Evolutionary conservation across 2,329 filamentous ascomycete genomes (phyloP), one percentile per base, ranked within the genome.

Genomic region (Penicillium rolfsii): DNA sequence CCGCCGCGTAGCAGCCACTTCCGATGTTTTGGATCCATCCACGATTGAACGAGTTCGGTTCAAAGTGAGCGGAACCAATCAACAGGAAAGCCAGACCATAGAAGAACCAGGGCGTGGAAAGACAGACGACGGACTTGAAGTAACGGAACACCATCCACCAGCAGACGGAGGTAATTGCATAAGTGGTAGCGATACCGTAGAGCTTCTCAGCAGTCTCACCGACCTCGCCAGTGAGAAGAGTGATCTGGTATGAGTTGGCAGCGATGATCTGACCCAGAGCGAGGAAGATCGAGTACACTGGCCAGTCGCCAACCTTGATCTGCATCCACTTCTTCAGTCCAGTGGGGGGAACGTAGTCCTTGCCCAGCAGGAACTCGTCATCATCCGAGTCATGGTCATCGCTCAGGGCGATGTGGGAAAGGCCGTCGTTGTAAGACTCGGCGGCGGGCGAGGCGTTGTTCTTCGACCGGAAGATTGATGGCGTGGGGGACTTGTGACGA

Each of bases 161-260:
- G 50, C 84, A 67, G 5, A 86, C 72, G 0, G 86, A 87, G 5
- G 83, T 81, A 30, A 78, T 77, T 7, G 87, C 79, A 69, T 88
- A 89, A 33, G 86, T 84, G 11, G 79, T 82, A 0, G 85, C 85
- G 50, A 87, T 84, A 56, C 81, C 79, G 72, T 89, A 89, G 0
- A 89, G 78, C 70, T 87, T 85, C 41, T 79, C 73, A 2, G 86
- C 84, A 7, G 82, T 82, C 70, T 89, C 80, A 65, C 85, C 86
- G 30, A 86, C 79, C 66, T 87, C 83, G n/a, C 87, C 87, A 0
- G 85, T 87, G n/a, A 89, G 79, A n/a, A 89, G 79, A 0, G 86
- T 88, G 69, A 89, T 87, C 70, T 89, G 87, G 76, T 89, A 88
- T 0, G 85, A 88, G 73, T 88, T 88, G 59, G 85, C 84, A 1